phyloP scores from a whole-genome alignment of 2,329 filamentous ascomycete species.

The Pseudonectria foliicola region DNA sequence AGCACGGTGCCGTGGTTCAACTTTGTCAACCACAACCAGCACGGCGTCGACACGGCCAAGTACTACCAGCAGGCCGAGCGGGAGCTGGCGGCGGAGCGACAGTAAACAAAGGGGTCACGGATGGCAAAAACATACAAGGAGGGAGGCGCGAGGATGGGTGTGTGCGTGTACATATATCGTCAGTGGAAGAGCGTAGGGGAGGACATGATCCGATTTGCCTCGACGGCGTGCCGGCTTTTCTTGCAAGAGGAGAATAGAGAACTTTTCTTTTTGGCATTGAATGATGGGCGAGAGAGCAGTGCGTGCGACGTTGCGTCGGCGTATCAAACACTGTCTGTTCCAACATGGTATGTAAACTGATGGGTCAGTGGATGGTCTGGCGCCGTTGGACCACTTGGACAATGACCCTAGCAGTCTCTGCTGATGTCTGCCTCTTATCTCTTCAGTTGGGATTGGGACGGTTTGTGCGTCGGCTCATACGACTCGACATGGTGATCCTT shows the following conservation, averaged over 20 bases:
- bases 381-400: too few species aligned
- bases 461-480: too few species aligned
- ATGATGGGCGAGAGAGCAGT: too few species aligned
- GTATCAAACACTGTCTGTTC: too few species aligned
- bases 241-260: conserved; percentile 19
- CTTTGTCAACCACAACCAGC: conserved; percentile 92
- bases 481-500: too few species aligned
- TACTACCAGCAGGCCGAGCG: conserved; percentile 94
- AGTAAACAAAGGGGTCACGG: conserved; percentile 2
- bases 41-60: conserved; percentile 96
- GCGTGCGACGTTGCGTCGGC: too few species aligned
- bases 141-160: conserved; percentile 6
- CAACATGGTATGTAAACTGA: too few species aligned
- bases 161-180: conserved; percentile 26
- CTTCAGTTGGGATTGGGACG: too few species aligned
- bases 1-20: conserved; percentile 95
- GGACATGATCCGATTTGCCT: conserved; percentile 11
- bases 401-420: too few species aligned
- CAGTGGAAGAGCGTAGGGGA: conserved; percentile 12
- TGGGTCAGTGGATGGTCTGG: too few species aligned
- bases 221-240: conserved; percentile 14
- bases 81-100: conserved; percentile 74
- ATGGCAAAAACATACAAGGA: conserved; percentile 1
- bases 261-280: too few species aligned
- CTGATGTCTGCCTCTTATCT: too few species aligned